Evolutionary conservation across 106 monocot genomes (phyloP).

Genomic region (Triglochin maritima): DNA sequence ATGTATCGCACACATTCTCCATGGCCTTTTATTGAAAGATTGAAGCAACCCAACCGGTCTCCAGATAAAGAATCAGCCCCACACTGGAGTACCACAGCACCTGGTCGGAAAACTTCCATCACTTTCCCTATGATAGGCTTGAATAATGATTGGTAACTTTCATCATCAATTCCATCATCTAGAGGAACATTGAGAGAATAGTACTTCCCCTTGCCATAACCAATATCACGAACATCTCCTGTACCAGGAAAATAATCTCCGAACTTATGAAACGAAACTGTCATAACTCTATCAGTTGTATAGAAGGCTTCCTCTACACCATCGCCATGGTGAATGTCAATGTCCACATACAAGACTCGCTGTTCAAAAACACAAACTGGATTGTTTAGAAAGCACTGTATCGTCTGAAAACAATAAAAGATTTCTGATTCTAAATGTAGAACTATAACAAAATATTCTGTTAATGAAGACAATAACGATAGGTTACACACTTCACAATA

Average conservation of each 20-base stretch:
- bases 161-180: constrained; percentile 30
- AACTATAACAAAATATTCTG: background rate
- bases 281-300: constrained; percentile 28
- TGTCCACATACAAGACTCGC: constrained; percentile 32
- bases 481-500: background rate
- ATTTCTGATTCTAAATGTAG: background rate
- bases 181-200: constrained; percentile 28
- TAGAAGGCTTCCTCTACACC: constrained; percentile 34
- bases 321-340: constrained; percentile 32
- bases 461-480: background rate
- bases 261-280: constrained; percentile 29
- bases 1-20: constrained; percentile 23
- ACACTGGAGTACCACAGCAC: constrained; percentile 31
- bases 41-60: constrained; percentile 26
- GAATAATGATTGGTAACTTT: constrained; percentile 22
- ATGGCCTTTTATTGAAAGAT: constrained; percentile 28
- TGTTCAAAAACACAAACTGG: constrained; percentile 8
- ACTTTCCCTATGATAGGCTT: constrained; percentile 27
- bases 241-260: constrained; percentile 30
- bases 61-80: constrained; percentile 30
- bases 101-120: constrained; percentile 28
- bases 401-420: background rate
- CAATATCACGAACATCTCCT: constrained; percentile 22
- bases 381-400: background rate
- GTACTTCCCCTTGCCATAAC: constrained; percentile 23